A percentile compares a stretch with the other conserved stretches of the same genome.
Evolutionary conservation across 2,329 filamentous ascomycete species (phyloP).

Genomic region (Colletotrichum eleusines): DNA sequence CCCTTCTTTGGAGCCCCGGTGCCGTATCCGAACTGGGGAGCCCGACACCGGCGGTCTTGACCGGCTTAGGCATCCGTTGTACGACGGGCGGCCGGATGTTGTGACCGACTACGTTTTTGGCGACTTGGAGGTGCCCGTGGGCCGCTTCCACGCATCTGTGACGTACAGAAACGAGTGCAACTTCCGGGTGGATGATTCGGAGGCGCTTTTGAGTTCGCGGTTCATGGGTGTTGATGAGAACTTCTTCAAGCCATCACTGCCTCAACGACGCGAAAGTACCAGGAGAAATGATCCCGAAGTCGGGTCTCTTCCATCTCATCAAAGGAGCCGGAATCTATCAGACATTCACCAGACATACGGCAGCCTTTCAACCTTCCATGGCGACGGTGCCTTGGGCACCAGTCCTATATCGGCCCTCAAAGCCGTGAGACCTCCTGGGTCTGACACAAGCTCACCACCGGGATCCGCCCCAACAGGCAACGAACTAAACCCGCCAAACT

Average conservation of each 20-base stretch:
- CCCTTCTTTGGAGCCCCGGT: conserved; percentile 78
- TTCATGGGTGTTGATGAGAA: conserved; percentile 94
- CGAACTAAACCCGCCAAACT: conserved; percentile 62
- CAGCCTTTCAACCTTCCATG: conserved; percentile 90
- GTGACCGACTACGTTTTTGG: conserved; percentile 85
- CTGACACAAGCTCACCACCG: conserved; percentile 71
- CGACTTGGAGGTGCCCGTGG: conserved; percentile 87
- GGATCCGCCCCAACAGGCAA: conserved; percentile 62
- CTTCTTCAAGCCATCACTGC: conserved; percentile 84
- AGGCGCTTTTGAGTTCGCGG: conserved; percentile 89
- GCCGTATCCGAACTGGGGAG: conserved; percentile 78
- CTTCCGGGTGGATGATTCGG: conserved; percentile 91
- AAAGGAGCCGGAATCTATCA: conserved; percentile 58
- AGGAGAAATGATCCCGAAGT: conserved; percentile 62
- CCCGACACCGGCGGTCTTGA: conserved; percentile 70
- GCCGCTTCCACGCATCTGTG: conserved; percentile 84
- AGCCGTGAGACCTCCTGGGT: conserved; percentile 72
- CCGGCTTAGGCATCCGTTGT: conserved; percentile 77
- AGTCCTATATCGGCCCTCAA: conserved; percentile 88
- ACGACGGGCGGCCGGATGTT: conserved; percentile 71
- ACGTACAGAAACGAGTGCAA: conserved; percentile 90
- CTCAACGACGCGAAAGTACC: conserved; percentile 61
- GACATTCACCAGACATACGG: conserved; percentile 87
- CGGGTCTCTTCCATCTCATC: conserved; percentile 80
- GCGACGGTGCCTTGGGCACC: conserved; percentile 80